phyloP scores from a whole-genome alignment of 1,284 basidiomycete genomes.

The Phlebopus sp. region DNA sequence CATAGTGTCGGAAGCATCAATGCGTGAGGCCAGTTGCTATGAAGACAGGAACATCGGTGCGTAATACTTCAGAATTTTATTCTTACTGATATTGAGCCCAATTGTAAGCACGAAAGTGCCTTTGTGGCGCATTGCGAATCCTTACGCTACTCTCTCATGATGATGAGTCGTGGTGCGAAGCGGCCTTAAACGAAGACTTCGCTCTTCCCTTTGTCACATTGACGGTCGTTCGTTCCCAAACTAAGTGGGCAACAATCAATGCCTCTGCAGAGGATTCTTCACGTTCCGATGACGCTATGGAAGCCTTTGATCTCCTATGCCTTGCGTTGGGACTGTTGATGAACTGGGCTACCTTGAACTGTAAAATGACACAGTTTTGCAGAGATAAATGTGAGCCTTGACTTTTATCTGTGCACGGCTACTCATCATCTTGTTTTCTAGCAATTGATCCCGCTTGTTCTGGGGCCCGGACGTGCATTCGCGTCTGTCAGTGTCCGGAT shows the following conservation, averaged over 20 bases:
- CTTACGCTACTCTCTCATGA: slow-evolving; percentile 68
- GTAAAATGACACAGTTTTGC: slow-evolving; percentile 42
- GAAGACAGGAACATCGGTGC: slow-evolving; percentile 17
- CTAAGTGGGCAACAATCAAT: slow-evolving; percentile 19
- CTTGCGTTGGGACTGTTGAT: slow-evolving; percentile 68
- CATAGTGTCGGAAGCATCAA: slow-evolving; percentile 35
- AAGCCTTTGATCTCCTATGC: slow-evolving; percentile 62
- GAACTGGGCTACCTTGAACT: slow-evolving; percentile 63
- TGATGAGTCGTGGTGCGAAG: slow-evolving; percentile 50
- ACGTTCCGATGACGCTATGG: slow-evolving; percentile 24
- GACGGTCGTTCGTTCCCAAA: slow-evolving; percentile 40
- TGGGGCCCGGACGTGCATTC: slow-evolving; percentile 43
- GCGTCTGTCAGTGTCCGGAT: slow-evolving; percentile 46
- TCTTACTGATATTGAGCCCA: not conserved
- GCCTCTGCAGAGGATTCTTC: slow-evolving; percentile 6
- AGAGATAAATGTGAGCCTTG: slow-evolving; percentile 45
- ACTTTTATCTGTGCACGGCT: not conserved
- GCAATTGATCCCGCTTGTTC: slow-evolving; percentile 50
- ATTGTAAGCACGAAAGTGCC: slow-evolving; percentile 42
- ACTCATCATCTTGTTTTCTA: slow-evolving; percentile 20
- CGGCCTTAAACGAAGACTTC: slow-evolving; percentile 42
- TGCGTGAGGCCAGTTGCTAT: slow-evolving; percentile 19
- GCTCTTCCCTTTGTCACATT: slow-evolving; percentile 48
- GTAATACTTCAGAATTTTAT: not conserved
- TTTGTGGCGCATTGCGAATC: slow-evolving; percentile 58